Conservation (phyloP, 768 basidiomycete genomes). For the Kwoniella sp. region DNA sequence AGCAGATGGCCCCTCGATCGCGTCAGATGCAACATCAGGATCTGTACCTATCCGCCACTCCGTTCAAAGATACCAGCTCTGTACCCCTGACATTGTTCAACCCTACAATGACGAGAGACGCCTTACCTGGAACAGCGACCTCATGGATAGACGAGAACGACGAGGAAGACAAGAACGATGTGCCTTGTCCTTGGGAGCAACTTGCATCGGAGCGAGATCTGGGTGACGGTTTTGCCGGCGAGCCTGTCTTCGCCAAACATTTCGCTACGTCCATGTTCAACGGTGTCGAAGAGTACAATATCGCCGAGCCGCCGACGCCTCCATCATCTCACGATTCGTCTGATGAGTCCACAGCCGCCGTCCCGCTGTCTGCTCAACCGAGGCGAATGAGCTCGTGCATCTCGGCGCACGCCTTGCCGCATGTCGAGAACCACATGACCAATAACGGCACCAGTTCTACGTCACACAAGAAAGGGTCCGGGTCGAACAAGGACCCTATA, state of each 20-base stretch:
- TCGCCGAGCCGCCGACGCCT: background rate
- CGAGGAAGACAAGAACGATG: constrained; percentile 2
- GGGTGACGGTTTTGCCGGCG: constrained; percentile 42
- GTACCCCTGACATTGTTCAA: constrained; percentile 40
- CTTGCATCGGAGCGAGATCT: constrained; percentile 44
- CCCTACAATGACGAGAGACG: constrained; percentile 40
- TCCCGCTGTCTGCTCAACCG: background rate
- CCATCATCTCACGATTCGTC: background rate
- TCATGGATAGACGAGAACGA: constrained; percentile 2
- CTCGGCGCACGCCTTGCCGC: background rate
- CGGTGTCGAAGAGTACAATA: constrained; percentile 20
- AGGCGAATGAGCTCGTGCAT: constrained; percentile 1
- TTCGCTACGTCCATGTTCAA: constrained; percentile 28
- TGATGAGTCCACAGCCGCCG: background rate
- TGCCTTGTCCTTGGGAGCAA: constrained; percentile 21
- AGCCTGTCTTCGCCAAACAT: constrained; percentile 29
- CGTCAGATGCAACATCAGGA: constrained; percentile 22
- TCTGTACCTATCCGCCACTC: constrained; percentile 28
- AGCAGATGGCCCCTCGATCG: constrained; percentile 36
- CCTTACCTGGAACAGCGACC: constrained; percentile 16
- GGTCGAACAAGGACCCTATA: constrained; percentile 38
- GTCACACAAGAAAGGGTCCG: constrained; percentile 14
- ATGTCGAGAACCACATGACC: background rate
- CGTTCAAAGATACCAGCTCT: constrained; percentile 37
- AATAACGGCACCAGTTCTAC: background rate